Percentiles rank a stretch among this genome's conserved stretches.
phyloP scores from a whole-genome alignment of 345 rosid genomes.

The Melaleuca quinquenervia region DNA sequence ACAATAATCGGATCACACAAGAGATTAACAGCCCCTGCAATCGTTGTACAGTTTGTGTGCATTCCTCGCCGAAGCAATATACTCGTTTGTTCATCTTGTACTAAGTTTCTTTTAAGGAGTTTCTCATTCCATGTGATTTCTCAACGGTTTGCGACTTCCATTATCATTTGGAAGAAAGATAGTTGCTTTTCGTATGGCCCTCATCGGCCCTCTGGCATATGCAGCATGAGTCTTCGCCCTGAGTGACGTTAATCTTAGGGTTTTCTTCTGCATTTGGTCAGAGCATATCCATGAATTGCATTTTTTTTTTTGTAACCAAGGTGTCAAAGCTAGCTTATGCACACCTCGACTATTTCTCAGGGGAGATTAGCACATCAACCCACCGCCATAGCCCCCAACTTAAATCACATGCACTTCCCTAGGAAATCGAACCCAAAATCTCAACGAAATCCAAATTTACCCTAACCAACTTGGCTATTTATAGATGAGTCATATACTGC shows the following conservation, averaged over 20 bases:
- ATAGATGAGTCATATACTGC: no score
- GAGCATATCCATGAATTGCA: not conserved
- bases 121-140: not conserved
- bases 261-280: not conserved
- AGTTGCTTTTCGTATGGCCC: not conserved
- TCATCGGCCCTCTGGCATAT: not conserved
- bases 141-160: not conserved
- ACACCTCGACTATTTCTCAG: no score
- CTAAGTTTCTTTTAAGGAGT: not conserved
- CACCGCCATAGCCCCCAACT: no score
- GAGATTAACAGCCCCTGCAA: not conserved
- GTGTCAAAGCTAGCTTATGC: no score
- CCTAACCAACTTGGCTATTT: no score
- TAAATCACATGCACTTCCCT: no score
- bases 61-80: not conserved
- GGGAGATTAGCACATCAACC: no score
- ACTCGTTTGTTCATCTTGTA: not conserved
- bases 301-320: no score
- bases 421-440: no score
- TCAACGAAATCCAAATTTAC: no score
- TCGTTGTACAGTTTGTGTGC: not conserved
- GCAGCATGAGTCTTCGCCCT: not conserved
- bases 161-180: not conserved
- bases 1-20: not conserved
- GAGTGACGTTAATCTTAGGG: not conserved